Conservation (phyloP, 164 flowering plant species). For the Cinnamomum micranthum region DNA sequence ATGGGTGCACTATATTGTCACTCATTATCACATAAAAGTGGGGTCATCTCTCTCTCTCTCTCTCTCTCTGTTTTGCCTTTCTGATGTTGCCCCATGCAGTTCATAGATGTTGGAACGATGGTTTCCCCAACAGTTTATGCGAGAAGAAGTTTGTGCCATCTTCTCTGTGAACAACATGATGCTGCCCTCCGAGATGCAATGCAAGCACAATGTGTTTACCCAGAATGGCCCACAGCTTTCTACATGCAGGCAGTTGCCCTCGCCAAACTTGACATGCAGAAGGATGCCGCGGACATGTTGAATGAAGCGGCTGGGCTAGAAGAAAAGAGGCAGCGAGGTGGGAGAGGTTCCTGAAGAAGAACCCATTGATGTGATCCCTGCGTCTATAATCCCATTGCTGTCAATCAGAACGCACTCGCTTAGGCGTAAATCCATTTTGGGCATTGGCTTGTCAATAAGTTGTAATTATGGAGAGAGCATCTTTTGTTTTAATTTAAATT, state of each 20-base stretch:
- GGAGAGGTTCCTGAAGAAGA: slow-evolving; percentile 36
- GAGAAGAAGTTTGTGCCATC: slow-evolving; percentile 81
- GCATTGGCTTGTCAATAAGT: slow-evolving; percentile 13
- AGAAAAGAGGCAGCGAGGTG: slow-evolving; percentile 63
- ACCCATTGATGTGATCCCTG: not conserved
- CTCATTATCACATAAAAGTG: no score
- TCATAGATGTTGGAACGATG: slow-evolving; percentile 92
- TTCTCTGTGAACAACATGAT: slow-evolving; percentile 88
- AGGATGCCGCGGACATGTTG: slow-evolving; percentile 93
- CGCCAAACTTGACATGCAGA: slow-evolving; percentile 87
- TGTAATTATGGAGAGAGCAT: slow-evolving; percentile 31
- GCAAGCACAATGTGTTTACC: slow-evolving; percentile 95
- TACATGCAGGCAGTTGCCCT: slow-evolving; percentile 98
- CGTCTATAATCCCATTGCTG: slow-evolving; percentile 15
- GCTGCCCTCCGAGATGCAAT: slow-evolving; percentile 95
- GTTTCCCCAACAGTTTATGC: slow-evolving; percentile 91
- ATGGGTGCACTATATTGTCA: no score
- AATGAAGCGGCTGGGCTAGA: slow-evolving; percentile 83
- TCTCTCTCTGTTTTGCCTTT: not conserved
- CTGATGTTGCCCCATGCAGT: slow-evolving; percentile 38
- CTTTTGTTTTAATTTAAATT: slow-evolving; percentile 14
- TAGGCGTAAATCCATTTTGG: slow-evolving; percentile 19
- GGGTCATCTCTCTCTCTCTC: no score
- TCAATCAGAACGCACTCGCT: slow-evolving; percentile 10
- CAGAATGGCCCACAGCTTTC: slow-evolving; percentile 98